Base-by-base conservation (phyloP, 306 rosid genomes). In the Glycine latifolia region DNA sequence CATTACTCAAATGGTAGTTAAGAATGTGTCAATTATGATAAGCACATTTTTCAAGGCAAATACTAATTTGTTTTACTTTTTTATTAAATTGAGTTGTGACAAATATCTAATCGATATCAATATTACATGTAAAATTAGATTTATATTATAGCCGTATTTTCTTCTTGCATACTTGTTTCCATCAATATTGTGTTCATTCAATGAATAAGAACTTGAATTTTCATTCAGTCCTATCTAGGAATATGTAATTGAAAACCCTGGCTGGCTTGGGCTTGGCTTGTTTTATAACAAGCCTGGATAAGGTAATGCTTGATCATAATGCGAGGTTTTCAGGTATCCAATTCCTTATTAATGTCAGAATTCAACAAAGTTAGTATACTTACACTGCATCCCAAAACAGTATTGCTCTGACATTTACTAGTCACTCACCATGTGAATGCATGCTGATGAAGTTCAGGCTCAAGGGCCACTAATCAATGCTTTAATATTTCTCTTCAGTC, bases 361-460 rank as follows among this genome's bases (percentile, higher is more conserved):
- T 6, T 49, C 8, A 46, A 20, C 10, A 14, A 60, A 48, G 4
- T 76, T 46, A 5, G 13, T 13, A 46, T 46, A 17, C 59, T 48
- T 26, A 2, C 16, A 52, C 67, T 11, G 26, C 37, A 43, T 49
- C 5, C 53, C 70, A 8, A 52, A 54, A 67, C n/a, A 7, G n/a
- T 78, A 67, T 54, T 39, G 68, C 11, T 67, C 11, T 54, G 17
- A 17, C 48, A 37, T 33, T 70, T 50, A 26, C 72, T 67, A 17
- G 31, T 63, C 10, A 46, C 41, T 65, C 33, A 17, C 14, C 71
- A 55, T 26, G 69, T 41, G 59, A 31, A 53, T 67, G 52, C 41
- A 61, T 72, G 75, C 43, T 83, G 43, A 75, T 72, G 77, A 73
- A 80, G 70, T 71, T 82, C 68, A 83, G 20, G 47, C 72, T 69